Percentiles rank a stretch among this genome's conserved stretches.
Evolutionary conservation across 2,329 filamentous ascomycete genomes (phyloP).

Genomic region (Stemphylium lycopersici): DNA sequence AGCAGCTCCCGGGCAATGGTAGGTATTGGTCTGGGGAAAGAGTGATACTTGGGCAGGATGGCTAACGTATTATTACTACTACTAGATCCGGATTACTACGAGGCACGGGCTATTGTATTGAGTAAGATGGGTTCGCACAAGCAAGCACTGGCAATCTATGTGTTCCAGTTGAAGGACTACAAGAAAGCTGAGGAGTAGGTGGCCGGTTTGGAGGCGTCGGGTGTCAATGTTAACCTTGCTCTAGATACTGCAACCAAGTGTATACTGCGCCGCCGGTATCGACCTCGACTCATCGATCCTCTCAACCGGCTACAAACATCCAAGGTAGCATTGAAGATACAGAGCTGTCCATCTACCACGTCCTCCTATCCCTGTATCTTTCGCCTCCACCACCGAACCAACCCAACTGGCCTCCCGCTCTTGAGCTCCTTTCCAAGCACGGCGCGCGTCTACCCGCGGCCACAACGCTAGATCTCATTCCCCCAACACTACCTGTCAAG

Average conservation of each 20-base stretch:
- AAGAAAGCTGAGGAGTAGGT: conserved; percentile 86
- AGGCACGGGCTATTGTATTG: conserved; percentile 86
- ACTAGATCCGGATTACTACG: conserved; percentile 81
- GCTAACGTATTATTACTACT: conserved; percentile 44
- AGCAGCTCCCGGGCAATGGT: conserved; percentile 80
- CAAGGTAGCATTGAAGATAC: conserved; percentile 58
- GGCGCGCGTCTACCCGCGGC: conserved; percentile 88
- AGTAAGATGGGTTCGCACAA: conserved; percentile 96
- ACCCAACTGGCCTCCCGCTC: conserved; percentile 76
- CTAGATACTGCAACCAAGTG: conserved; percentile 78
- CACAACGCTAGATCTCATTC: conserved; percentile 85
- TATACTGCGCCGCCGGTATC: conserved; percentile 60
- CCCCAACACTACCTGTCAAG: conserved; percentile 75
- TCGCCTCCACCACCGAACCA: conserved; percentile 75
- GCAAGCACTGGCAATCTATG: conserved; percentile 95
- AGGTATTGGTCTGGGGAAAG: conserved; percentile 37
- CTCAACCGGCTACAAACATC: neutral
- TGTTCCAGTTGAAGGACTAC: conserved; percentile 89
- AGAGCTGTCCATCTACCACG: conserved; percentile 85
- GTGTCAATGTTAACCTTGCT: conserved; percentile 54
- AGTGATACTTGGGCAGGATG: neutral
- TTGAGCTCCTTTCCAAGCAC: conserved; percentile 88
- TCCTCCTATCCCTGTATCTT: conserved; percentile 86
- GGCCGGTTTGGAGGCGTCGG: neutral
- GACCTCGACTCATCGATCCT: conserved; percentile 41